Evolutionary conservation across 257 asterid genomes (phyloP), one percentile per base, ranked within the genome.

Genomic region (Solanum raphanifolium): DNA sequence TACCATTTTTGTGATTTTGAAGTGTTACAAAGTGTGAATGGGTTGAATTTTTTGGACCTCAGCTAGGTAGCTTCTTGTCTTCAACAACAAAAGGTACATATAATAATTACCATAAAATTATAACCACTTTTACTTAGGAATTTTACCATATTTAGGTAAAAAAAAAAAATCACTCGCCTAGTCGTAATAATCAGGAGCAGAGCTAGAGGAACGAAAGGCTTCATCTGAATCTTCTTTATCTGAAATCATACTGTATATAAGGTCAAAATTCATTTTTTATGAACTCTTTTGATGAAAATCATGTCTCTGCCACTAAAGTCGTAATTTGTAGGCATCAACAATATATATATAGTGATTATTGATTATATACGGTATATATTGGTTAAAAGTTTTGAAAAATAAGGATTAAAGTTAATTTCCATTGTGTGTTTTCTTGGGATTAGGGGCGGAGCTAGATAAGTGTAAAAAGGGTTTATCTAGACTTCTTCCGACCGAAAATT

Each of bases 11-110:
- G 55, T 76, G 35, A 9, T 18, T 71, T 46, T 75, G 21, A 9
- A 83, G 21, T 78, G 29, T 55, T 23, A 85, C 48, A 90, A 87
- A 85, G 78, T 90, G 65, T 58, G 69, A 75, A 93, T 93, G 93
- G 89, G 92, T 90, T 91, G 89, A 90, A 87, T 43, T 83, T 27
- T 68, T 68, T 27, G 69, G 72, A 38, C 38, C 84, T 8, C n/a
- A 52, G 62, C 20, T 48, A 34, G 75, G 43, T 66, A 68, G 55
- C 87, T 86, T 74, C 69, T 84, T 55, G 39, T 82, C 89, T 83
- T 48, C 86, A 87, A 74, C 89, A 89, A 55, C 65, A 87, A 87
- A 87, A 89, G 87, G 85, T 76, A 87, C 66, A 43, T 7, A 34
- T 5, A 27, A 34, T 23, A 36, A 75, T 23, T 36, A 36, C 55